Percentiles rank a stretch among this genome's conserved stretches.
Evolutionary conservation across 768 basidiomycete species (phyloP).

Genomic region (Hericium alpestre): DNA sequence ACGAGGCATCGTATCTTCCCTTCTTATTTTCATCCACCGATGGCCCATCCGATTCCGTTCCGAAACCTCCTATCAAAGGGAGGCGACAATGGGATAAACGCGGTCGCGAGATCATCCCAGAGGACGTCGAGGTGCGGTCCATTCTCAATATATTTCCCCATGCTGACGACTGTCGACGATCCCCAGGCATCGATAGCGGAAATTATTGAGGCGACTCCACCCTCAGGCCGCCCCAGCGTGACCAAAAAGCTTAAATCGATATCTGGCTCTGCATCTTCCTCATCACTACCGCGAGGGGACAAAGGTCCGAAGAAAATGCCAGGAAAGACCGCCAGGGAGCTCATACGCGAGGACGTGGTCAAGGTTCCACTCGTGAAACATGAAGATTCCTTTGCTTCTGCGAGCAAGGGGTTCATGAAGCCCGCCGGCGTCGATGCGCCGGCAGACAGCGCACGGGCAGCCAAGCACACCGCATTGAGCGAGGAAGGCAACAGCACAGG

Average conservation of each 20-base stretch:
- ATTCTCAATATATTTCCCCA: too few species aligned
- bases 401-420: background rate
- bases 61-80: slow-evolving; percentile 3
- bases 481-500: background rate
- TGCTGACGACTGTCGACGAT: too few species aligned
- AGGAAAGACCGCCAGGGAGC: background rate
- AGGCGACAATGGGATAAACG: slow-evolving; percentile 13
- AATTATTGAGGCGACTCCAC: background rate
- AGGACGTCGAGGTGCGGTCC: slow-evolving; percentile 1
- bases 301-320: background rate
- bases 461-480: background rate
- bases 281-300: background rate
- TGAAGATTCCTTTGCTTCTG: background rate
- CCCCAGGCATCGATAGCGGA: too few species aligned
- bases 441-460: background rate
- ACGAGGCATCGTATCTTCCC: slow-evolving; percentile 12
- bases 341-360: background rate
- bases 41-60: slow-evolving; percentile 7
- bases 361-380: background rate
- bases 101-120: slow-evolving; percentile 11
- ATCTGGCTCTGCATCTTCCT: background rate
- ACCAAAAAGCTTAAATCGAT: background rate
- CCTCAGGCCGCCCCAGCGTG: background rate
- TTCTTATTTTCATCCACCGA: slow-evolving; percentile 7
- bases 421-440: background rate